These are phyloP conservation scores for Aristolochia fimbriata DNA, from an alignment of 164 flowering plant species.

Conservation along the genomic window DNA sequence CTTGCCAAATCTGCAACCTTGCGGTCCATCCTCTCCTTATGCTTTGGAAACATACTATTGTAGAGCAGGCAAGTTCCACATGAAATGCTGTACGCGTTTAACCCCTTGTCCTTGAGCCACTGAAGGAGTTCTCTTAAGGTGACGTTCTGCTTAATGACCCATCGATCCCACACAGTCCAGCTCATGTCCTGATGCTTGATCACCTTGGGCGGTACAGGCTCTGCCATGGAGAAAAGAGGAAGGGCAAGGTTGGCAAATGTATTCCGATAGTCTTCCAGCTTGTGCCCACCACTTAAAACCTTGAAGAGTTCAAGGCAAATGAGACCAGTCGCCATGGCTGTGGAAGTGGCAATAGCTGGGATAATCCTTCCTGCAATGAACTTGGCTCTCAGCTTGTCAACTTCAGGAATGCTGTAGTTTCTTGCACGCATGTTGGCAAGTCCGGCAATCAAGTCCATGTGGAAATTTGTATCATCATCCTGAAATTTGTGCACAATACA, in stretches of 20 bases:
- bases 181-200: constrained; percentile 66
- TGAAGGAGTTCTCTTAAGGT: constrained; percentile 58
- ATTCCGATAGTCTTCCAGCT: constrained; percentile 73
- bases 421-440: constrained; percentile 91
- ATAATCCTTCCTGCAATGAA: constrained; percentile 88
- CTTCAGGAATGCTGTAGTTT: constrained; percentile 83
- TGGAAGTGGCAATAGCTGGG: constrained; percentile 85
- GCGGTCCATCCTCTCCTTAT: constrained; percentile 60
- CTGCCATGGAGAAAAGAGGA: constrained; percentile 79
- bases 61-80: constrained; percentile 72
- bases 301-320: constrained; percentile 89
- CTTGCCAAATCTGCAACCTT: constrained; percentile 61
- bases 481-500: constrained; percentile 15
- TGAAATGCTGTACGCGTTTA: constrained; percentile 80
- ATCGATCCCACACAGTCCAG: constrained; percentile 94
- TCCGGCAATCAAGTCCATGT: constrained; percentile 78
- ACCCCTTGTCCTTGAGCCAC: constrained; percentile 68
- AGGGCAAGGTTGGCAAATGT: constrained; percentile 81
- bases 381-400: constrained; percentile 83
- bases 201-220: constrained; percentile 84
- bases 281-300: constrained; percentile 60
- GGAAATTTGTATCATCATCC: constrained; percentile 89
- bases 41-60: constrained; percentile 67
- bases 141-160: constrained; percentile 53
- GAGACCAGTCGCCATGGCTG: constrained; percentile 88